These are phyloP conservation scores for Licmophora abbreviata DNA, from an alignment of 108 stramenopile genomes.

Conservation along the genomic window DNA sequence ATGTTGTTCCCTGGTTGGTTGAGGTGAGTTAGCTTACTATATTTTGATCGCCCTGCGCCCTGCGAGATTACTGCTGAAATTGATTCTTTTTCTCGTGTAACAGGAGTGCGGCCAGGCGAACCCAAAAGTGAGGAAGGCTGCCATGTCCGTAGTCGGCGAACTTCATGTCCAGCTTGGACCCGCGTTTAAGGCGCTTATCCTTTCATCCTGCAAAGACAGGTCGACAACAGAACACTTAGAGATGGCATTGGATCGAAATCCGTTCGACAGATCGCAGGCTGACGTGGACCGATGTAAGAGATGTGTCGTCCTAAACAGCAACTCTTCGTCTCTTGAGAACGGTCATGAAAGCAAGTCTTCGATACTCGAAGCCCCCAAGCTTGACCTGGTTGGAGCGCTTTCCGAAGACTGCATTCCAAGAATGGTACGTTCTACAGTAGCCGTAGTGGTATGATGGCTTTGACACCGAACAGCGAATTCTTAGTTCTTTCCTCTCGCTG, in stretches of 20 bases:
- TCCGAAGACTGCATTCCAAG: constrained; percentile 38
- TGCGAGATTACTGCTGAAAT: constrained; percentile 1
- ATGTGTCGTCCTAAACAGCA: constrained; percentile 29
- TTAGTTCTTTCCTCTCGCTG: background rate
- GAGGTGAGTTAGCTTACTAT: constrained; percentile 18
- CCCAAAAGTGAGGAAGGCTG: constrained; percentile 66
- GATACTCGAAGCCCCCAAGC: constrained; percentile 38
- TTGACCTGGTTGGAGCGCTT: constrained; percentile 42
- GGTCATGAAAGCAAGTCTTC: no score
- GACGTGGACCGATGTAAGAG: constrained; percentile 21
- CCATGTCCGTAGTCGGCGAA: constrained; percentile 40
- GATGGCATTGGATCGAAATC: constrained; percentile 26
- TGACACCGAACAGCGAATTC: background rate
- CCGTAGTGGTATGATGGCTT: no score
- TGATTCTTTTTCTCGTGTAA: background rate
- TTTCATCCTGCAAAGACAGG: constrained; percentile 23
- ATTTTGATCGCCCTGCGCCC: background rate
- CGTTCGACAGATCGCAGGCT: constrained; percentile 33
- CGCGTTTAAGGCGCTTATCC: constrained; percentile 40
- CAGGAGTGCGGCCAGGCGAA: constrained; percentile 50
- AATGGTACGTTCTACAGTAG: constrained; percentile 21
- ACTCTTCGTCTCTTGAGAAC: background rate
- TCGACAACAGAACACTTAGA: constrained; percentile 33
- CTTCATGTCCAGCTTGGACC: constrained; percentile 73
- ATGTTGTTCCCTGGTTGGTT: constrained; percentile 39